phyloP scores from a whole-genome alignment of 2,329 filamentous ascomycete genomes.

The Apiospora koreana region DNA sequence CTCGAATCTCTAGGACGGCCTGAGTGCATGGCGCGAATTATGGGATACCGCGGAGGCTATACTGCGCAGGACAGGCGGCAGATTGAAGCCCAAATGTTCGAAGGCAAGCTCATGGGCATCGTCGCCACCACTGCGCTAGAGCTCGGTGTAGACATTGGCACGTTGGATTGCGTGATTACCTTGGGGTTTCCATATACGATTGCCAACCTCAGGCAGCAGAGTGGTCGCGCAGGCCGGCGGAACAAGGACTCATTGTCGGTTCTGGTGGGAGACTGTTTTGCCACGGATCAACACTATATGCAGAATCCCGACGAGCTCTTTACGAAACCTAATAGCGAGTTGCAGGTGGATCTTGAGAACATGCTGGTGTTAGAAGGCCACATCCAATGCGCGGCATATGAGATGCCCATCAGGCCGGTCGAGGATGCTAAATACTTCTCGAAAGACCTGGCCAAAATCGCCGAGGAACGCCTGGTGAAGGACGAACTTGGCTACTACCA shows the following conservation, averaged over 20 bases:
- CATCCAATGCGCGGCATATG: conserved; percentile 90
- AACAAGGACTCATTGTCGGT: conserved; percentile 94
- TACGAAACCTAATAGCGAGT: conserved; percentile 82
- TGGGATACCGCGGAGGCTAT: conserved; percentile 95
- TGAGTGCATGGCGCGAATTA: conserved; percentile 78
- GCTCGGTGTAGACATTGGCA: conserved; percentile 92
- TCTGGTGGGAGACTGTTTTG: conserved; percentile 83
- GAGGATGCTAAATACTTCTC: conserved; percentile 82
- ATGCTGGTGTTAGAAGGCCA: conserved; percentile 91
- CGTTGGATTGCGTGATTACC: conserved; percentile 88
- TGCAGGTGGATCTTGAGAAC: conserved; percentile 91
- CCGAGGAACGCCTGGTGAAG: conserved; percentile 69
- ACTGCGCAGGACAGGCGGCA: conserved; percentile 84
- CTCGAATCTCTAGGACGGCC: conserved; percentile 70
- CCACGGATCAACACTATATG: conserved; percentile 97
- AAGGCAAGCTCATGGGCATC: conserved; percentile 89
- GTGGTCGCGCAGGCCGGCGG: conserved; percentile 84
- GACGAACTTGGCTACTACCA: conserved; percentile 86
- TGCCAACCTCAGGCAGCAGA: conserved; percentile 91
- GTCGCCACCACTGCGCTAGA: conserved; percentile 93
- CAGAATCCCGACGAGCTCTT: conserved; percentile 92
- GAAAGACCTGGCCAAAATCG: conserved; percentile 68
- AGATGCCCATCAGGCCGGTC: conserved; percentile 84
- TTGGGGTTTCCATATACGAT: conserved; percentile 96
- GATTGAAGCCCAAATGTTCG: conserved; percentile 97